Evolutionary conservation across 257 asterid species (phyloP), one percentile per base, ranked within the genome.

Genomic region (Misopates orontium): DNA sequence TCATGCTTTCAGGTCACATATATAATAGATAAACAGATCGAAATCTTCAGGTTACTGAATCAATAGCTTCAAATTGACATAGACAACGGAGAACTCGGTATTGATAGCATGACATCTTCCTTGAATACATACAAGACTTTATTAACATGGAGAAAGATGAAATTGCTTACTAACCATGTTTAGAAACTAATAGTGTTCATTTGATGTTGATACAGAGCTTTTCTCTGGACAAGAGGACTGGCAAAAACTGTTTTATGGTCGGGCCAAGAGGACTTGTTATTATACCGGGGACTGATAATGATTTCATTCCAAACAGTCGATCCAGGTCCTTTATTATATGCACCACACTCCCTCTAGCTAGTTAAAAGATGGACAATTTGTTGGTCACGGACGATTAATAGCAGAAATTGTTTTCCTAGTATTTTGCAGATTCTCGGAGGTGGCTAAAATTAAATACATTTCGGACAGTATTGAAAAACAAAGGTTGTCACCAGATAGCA

Each of bases 391-490:
- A 20, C 6, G n/a, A n/a, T n/a, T n/a, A n/a, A n/a, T n/a, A n/a
- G n/a, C n/a, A n/a, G n/a, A n/a, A n/a, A 14, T 23, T n/a, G n/a
- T n/a, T n/a, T n/a, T n/a, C n/a, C n/a, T 28, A 14, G 15, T 31
- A 1, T 15, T 19, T 11, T 40, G 45, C 70, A 77, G 82, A 67
- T 77, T 63, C 28, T 3, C 36, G 13, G 83, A 74, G 42, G 82
- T 74, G 24, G 85, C 75, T 24, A 28, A 64, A 47, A 72, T 80
- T n/a, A 18, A 8, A 21, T 11, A n/a, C 18, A 75, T 64, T 32
- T 64, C 24, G 56, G 73, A 54, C 45, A 71, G 20, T 69, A 66
- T 80, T n/a, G 66, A 65, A 48, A 64, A 69, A 14, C 67, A 42
- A n/a, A 68, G 40, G 58, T 49, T 76, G 56, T 59, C 65, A 21